Conservation (phyloP, 768 basidiomycete species). For the Porphyrellus cyaneotinctus region DNA sequence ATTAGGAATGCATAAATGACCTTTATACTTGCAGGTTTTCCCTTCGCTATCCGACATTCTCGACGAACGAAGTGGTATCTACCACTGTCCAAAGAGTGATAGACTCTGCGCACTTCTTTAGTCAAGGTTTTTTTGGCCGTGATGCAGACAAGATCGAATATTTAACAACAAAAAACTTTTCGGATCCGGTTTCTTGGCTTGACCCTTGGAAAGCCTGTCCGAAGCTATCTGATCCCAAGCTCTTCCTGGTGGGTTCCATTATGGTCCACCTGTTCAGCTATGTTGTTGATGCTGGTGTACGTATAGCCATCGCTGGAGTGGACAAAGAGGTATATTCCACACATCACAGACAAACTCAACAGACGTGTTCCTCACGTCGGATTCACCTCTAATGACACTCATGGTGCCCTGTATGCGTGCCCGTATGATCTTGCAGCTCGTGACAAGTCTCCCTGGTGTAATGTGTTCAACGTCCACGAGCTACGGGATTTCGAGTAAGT, state of each 20-base stretch:
- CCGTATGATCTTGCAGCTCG: constrained; percentile 38
- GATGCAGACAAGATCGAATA: constrained; percentile 21
- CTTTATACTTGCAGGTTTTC: background rate
- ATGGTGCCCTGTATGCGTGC: constrained; percentile 40
- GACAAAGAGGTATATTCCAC: constrained; percentile 35
- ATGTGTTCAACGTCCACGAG: constrained; percentile 34
- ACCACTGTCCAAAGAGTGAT: constrained; percentile 22
- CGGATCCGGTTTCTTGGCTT: constrained; percentile 37
- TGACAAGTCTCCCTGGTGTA: constrained; percentile 38
- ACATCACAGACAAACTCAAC: constrained; percentile 35
- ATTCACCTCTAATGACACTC: constrained; percentile 29
- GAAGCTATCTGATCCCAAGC: background rate
- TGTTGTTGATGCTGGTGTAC: background rate
- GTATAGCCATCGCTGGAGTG: constrained; percentile 23
- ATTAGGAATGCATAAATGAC: background rate
- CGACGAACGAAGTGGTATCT: constrained; percentile 3
- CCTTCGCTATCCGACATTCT: constrained; percentile 12
- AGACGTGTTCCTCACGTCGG: constrained; percentile 30
- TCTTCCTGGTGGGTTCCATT: background rate
- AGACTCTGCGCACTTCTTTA: constrained; percentile 22
- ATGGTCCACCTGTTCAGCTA: background rate
- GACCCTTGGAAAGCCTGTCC: constrained; percentile 36
- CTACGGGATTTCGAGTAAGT: constrained; percentile 36
- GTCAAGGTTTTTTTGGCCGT: constrained; percentile 36
- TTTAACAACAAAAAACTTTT: constrained; percentile 31